Conservation (phyloP, 2,329 filamentous ascomycete genomes). For the Aphanocladium album region DNA sequence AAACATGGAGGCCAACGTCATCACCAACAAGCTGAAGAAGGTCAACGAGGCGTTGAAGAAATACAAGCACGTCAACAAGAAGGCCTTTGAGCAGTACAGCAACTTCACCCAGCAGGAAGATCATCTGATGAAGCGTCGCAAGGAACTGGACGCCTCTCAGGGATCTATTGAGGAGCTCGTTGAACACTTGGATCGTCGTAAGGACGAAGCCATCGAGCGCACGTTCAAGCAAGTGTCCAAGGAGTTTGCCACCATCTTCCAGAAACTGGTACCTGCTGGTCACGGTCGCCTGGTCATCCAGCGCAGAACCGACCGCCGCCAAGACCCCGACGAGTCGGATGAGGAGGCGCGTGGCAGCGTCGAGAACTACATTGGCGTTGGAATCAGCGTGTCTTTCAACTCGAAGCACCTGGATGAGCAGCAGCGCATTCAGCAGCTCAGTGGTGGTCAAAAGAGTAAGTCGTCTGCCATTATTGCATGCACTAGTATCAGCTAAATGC, state of each 20-base stretch:
- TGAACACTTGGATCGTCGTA: slow-evolving; percentile 84
- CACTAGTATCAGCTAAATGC: slow-evolving; percentile 10
- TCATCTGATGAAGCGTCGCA: slow-evolving; percentile 73
- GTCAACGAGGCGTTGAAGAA: slow-evolving; percentile 92
- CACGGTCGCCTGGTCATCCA: slow-evolving; percentile 91
- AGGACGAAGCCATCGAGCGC: slow-evolving; percentile 96
- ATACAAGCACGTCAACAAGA: slow-evolving; percentile 98
- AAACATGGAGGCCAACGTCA: slow-evolving; percentile 70
- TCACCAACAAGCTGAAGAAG: slow-evolving; percentile 70
- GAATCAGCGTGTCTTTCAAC: slow-evolving; percentile 97
- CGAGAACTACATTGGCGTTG: slow-evolving; percentile 94
- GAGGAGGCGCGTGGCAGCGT: slow-evolving; percentile 67
- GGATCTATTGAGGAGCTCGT: slow-evolving; percentile 88
- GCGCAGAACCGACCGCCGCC: slow-evolving; percentile 71
- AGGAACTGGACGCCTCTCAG: slow-evolving; percentile 83
- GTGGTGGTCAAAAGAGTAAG: slow-evolving; percentile 94
- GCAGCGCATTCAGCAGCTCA: slow-evolving; percentile 94
- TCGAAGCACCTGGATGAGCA: slow-evolving; percentile 93
- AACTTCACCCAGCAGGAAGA: slow-evolving; percentile 93
- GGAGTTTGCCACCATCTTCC: slow-evolving; percentile 89
- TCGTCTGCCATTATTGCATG: slow-evolving; percentile 15
- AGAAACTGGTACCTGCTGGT: slow-evolving; percentile 89
- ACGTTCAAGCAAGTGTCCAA: slow-evolving; percentile 97
- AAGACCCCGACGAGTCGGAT: slow-evolving; percentile 56
- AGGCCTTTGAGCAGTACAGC: slow-evolving; percentile 98